A percentile compares a stretch with the other conserved stretches of the same genome.
Conservation (phyloP, 371 early-diverging fungal genomes). For the Encephalitozoon intestinalis region DNA sequence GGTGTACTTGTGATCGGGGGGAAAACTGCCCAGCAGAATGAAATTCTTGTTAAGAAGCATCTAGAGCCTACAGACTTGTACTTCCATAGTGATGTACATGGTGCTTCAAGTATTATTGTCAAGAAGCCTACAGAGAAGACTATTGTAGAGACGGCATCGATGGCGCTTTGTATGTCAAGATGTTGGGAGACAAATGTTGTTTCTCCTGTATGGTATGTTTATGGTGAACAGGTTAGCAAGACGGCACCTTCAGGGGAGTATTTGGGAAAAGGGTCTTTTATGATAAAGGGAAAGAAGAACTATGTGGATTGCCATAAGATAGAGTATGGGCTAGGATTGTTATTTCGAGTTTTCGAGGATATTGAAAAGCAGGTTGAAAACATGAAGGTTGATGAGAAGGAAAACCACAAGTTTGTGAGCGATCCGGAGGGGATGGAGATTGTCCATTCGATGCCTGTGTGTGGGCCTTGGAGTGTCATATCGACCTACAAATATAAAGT, state of each 20-base stretch:
- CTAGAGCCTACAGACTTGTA: constrained; percentile 69
- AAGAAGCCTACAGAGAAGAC: constrained; percentile 26
- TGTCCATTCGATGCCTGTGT: constrained; percentile 78
- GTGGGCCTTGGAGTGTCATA: constrained; percentile 80
- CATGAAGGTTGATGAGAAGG: constrained; percentile 3
- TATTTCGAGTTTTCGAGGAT: constrained; percentile 65
- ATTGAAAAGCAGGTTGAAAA: constrained; percentile 11
- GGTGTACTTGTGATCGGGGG: constrained; percentile 86
- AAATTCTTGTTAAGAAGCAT: constrained; percentile 74
- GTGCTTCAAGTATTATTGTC: constrained; percentile 75
- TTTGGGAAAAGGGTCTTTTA: constrained; percentile 82
- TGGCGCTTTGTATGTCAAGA: constrained; percentile 81
- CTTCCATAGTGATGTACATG: constrained; percentile 87
- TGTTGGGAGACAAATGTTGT: constrained; percentile 95
- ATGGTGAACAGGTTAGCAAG: constrained; percentile 77
- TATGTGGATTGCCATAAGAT: constrained; percentile 75
- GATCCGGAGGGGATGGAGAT: constrained; percentile 69
- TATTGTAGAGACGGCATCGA: constrained; percentile 80
- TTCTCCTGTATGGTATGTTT: constrained; percentile 87
- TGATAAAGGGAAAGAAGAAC: constrained; percentile 90
- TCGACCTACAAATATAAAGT: constrained; percentile 82
- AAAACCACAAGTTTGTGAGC: constrained; percentile 65
- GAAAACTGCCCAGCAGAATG: constrained; percentile 88
- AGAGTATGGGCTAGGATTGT: constrained; percentile 84
- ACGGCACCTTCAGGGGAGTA: constrained; percentile 90